A percentile compares a stretch with the other conserved stretches of the same genome.
Conservation (phyloP, 2,329 filamentous ascomycete species). For the Sclerotiophoma versabilis region DNA sequence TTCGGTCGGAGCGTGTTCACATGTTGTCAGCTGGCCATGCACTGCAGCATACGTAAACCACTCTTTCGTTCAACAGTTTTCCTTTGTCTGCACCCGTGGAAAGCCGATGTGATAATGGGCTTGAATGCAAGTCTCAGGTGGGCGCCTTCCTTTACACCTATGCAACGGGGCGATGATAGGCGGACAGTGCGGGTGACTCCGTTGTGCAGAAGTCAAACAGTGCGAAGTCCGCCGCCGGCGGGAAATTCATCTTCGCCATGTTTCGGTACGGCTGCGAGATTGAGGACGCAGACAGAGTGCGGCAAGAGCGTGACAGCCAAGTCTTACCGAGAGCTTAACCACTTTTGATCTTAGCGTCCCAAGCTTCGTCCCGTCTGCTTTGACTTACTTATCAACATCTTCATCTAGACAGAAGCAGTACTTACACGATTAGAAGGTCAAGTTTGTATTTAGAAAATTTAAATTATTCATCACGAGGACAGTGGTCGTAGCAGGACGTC, state of each 20-base stretch:
- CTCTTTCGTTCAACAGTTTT: background rate
- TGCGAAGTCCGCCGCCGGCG: background rate
- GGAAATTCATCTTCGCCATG: background rate
- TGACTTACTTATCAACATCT: background rate
- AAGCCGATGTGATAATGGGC: background rate
- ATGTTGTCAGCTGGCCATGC: slow-evolving; percentile 3
- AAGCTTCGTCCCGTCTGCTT: background rate
- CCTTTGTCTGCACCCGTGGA: background rate
- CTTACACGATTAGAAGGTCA: background rate
- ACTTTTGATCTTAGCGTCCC: background rate
- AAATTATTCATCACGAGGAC: too few species aligned
- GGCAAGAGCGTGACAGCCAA: background rate
- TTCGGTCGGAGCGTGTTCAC: background rate
- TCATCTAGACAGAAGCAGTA: background rate
- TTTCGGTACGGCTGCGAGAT: background rate
- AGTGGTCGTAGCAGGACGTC: too few species aligned
- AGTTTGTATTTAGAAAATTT: background rate
- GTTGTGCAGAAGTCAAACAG: background rate
- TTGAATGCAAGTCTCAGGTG: background rate
- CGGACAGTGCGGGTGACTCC: background rate
- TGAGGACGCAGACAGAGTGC: background rate
- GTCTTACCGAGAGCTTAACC: background rate
- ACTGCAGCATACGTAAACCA: background rate
- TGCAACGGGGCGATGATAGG: background rate
- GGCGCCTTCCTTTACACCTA: background rate